Base-by-base conservation (phyloP, 2,329 filamentous ascomycete species). In the Ramularia endophylla region DNA sequence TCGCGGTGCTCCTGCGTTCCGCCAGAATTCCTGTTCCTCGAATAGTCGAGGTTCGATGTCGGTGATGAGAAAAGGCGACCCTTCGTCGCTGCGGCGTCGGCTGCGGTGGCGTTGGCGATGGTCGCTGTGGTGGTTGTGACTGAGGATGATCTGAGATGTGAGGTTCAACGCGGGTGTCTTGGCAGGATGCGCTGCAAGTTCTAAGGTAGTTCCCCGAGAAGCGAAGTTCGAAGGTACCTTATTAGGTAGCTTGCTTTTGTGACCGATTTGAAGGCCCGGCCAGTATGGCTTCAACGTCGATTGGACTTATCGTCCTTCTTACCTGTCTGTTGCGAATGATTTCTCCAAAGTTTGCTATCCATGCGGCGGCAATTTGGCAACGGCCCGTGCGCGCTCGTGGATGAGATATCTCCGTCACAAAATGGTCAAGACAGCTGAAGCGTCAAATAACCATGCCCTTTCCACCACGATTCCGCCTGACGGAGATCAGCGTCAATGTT, bases 41-140 rank as follows among this genome's bases (percentile, higher is more conserved):
- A 11, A 6, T 6, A 25, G 22, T 6, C 22, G 22, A 11, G 22
- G 22, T 54, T 29, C 18, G 41, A 20, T 12, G 38, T 18, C 15
- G 31, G 15, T 37, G 37, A 13, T 35, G 45, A 19, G 65, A 62
- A 41, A 43, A 33, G 41, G 44, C 18, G 41, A 45, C n/a, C n/a
- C n/a, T 45, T 34, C 42, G 30, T 52, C 56, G 51, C 53, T 36
- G 27, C 48, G 44, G 44, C 47, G 47, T 32, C 30, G 31, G 27
- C 39, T 43, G 29, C 38, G 46, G 31, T 45, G 43, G 29, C 38
- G 42, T 16, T 43, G 36, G 38, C 49, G 43, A 25, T 46, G 48
- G 16, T 45, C 32, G 32, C 32, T 47, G 28, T 43, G 43, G 28
- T 39, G 41, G 22, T 32, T 11, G 22, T 11, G 22, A n/a, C n/a